These are phyloP conservation scores for Sextonia rubra DNA, from an alignment of 164 flowering plant genomes.

Conservation along the genomic window DNA sequence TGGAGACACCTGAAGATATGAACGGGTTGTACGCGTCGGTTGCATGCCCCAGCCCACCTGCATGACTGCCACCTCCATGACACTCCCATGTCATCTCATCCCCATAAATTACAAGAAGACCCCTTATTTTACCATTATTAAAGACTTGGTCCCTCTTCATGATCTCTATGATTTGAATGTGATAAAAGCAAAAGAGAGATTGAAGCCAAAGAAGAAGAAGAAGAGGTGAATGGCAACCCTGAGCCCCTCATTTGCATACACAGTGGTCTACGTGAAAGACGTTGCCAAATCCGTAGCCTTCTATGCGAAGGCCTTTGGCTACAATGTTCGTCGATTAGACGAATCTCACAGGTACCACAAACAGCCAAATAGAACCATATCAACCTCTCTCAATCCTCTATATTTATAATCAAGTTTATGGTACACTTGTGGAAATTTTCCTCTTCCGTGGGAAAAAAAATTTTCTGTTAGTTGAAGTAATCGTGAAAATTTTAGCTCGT, in stretches of 20 bases:
- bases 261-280: slow-evolving; percentile 76
- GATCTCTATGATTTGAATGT: not conserved
- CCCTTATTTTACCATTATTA: too few relatives aligned
- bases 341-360: slow-evolving; percentile 48
- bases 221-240: slow-evolving; percentile 20
- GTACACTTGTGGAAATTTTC: too few relatives aligned
- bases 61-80: not conserved
- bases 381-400: too few relatives aligned
- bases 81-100: not conserved
- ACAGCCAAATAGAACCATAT: too few relatives aligned
- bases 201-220: not conserved
- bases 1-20: too few relatives aligned
- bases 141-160: too few relatives aligned
- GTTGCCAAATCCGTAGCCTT: slow-evolving; percentile 72
- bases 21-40: not conserved
- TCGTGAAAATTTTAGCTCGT: too few relatives aligned
- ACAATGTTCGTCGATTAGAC: slow-evolving; percentile 66
- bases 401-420: too few relatives aligned
- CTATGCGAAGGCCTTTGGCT: slow-evolving; percentile 76
- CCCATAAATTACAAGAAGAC: not conserved
- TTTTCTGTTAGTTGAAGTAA: too few relatives aligned
- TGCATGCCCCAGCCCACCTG: not conserved
- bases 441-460: too few relatives aligned
- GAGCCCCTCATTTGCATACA: slow-evolving; percentile 63
- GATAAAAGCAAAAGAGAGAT: not conserved